A percentile compares a stretch with the other conserved stretches of the same genome.
Evolutionary conservation across 805 yeast species (phyloP).

Genomic region (Clavispora asparagi): DNA sequence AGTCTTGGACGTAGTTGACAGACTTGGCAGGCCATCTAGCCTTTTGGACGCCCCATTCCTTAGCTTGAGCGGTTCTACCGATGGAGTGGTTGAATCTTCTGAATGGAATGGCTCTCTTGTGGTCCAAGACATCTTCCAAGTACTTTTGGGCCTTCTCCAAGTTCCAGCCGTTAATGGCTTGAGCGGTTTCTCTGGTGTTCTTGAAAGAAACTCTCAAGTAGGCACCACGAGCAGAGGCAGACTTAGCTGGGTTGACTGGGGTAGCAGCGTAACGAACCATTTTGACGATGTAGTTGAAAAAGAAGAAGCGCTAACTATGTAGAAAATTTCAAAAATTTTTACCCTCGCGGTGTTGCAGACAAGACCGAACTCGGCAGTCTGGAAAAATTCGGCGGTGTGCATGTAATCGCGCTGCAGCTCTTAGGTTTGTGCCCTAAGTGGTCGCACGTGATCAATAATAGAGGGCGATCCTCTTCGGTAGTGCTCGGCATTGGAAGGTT

Average conservation of each 20-base stretch:
- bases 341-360: constrained; percentile 3
- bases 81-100: constrained; percentile 94
- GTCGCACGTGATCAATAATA: not conserved
- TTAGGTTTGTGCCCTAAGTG: not conserved
- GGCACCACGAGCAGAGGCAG: constrained; percentile 99
- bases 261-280: constrained; percentile 99
- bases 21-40: constrained; percentile 99
- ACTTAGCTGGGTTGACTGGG: constrained; percentile 98
- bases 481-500: not conserved
- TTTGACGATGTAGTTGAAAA: constrained; percentile 22
- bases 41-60: constrained; percentile 99
- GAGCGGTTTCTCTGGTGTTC: constrained; percentile 99
- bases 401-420: not conserved
- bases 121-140: constrained; percentile 94
- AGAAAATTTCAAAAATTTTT: constrained; percentile 4
- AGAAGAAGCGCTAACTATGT: constrained; percentile 5
- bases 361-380: not conserved
- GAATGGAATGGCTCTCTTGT: constrained; percentile 99
- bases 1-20: constrained; percentile 90
- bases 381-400: not conserved
- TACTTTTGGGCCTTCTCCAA: constrained; percentile 92
- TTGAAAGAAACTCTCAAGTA: constrained; percentile 99
- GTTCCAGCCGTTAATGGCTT: constrained; percentile 98
- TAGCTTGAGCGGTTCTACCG: constrained; percentile 99
- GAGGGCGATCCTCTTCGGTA: not conserved